Percentiles rank a stretch among this genome's conserved stretches.
Conservation (phyloP, 306 rosid species). For the Canavalia ensiformis region DNA sequence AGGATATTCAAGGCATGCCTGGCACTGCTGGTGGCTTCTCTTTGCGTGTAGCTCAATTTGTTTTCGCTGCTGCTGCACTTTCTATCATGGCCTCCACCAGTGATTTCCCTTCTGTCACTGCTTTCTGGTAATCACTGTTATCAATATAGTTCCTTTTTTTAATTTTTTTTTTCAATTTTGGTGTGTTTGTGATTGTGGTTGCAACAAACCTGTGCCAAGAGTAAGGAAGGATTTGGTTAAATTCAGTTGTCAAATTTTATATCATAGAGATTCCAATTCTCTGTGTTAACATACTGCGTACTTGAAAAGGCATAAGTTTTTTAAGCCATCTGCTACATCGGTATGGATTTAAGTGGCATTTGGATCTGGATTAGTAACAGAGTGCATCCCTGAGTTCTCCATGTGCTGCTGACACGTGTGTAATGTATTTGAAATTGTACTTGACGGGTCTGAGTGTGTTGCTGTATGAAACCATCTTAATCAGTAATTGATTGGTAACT, state of each 20-base stretch:
- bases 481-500: conserved; percentile 5
- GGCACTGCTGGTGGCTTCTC: conserved; percentile 85
- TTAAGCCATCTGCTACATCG: not conserved
- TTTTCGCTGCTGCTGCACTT: conserved; percentile 77
- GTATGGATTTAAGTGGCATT: conserved; percentile 23
- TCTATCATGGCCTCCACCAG: conserved; percentile 80
- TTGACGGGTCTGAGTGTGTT: conserved; percentile 30
- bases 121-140: conserved; percentile 66
- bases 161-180: not conserved
- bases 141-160: not conserved
- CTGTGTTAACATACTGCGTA: not conserved
- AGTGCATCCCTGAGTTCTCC: conserved; percentile 31
- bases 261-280: conserved; percentile 20
- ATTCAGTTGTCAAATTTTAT: conserved; percentile 16
- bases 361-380: conserved; percentile 34
- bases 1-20: conserved; percentile 91
- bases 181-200: conserved; percentile 16
- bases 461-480: not conserved
- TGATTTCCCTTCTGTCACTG: conserved; percentile 91
- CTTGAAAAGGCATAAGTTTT: conserved; percentile 9
- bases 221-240: conserved; percentile 6
- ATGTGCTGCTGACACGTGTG: conserved; percentile 20
- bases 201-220: not conserved
- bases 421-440: conserved; percentile 26
- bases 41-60: conserved; percentile 70